These are phyloP conservation scores for Globisporangium ultimum DNA, from an alignment of 352 stramenopile species.

Conservation along the genomic window DNA sequence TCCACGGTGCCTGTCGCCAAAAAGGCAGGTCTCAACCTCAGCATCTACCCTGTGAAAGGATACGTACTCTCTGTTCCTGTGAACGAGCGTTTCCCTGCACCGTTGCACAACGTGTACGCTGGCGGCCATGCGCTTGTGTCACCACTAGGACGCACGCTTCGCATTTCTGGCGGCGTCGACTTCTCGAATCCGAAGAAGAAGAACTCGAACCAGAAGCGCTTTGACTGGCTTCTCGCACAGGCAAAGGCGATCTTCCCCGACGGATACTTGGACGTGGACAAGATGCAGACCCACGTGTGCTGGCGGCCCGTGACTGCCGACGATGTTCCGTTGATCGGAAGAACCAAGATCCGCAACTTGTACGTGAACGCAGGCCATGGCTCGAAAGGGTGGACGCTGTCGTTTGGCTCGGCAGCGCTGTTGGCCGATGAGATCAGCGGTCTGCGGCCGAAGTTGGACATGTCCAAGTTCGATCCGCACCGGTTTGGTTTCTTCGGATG, in stretches of 20 bases:
- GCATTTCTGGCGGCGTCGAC: slow-evolving; percentile 79
- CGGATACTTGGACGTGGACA: slow-evolving; percentile 69
- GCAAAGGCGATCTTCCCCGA: slow-evolving; percentile 80
- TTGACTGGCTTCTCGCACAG: slow-evolving; percentile 75
- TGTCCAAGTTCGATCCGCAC: slow-evolving; percentile 77
- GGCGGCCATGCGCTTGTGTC: slow-evolving; percentile 74
- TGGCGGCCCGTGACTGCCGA: slow-evolving; percentile 81
- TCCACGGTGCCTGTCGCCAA: slow-evolving; percentile 62
- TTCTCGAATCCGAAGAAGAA: slow-evolving; percentile 73
- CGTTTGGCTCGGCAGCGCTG: slow-evolving; percentile 71
- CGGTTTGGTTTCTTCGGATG: slow-evolving; percentile 74
- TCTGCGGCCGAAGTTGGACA: slow-evolving; percentile 71
- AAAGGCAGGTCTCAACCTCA: slow-evolving; percentile 68
- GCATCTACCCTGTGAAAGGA: slow-evolving; percentile 82
- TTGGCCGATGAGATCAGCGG: slow-evolving; percentile 83
- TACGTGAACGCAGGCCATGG: slow-evolving; percentile 85
- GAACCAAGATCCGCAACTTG: slow-evolving; percentile 77
- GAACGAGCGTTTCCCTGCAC: slow-evolving; percentile 53
- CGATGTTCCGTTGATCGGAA: slow-evolving; percentile 77
- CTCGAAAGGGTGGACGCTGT: slow-evolving; percentile 84
- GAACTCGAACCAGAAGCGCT: slow-evolving; percentile 53
- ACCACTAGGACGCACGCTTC: slow-evolving; percentile 62
- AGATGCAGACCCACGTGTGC: slow-evolving; percentile 81
- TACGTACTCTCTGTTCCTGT: slow-evolving; percentile 85
- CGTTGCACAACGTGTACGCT: slow-evolving; percentile 81